phyloP scores from a whole-genome alignment of 2,329 filamentous ascomycete species.

The Incumbomyces lentus region DNA sequence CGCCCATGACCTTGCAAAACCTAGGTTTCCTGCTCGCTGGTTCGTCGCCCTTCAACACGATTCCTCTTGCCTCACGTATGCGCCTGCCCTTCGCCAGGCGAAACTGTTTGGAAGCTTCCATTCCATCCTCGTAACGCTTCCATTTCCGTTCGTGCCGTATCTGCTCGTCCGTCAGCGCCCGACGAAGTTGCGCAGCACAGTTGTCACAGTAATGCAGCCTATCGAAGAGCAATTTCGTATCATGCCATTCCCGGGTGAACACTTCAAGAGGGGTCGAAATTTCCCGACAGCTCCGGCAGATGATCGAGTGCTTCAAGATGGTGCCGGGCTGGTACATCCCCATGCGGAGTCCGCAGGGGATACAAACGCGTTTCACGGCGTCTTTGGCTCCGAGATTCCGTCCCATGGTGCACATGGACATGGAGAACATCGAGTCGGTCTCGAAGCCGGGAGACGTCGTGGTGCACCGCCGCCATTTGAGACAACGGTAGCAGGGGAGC shows the following conservation, averaged over 20 bases:
- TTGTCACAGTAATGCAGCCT: not conserved
- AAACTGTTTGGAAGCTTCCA: not conserved
- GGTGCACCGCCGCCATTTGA: not conserved
- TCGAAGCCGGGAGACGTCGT: not conserved
- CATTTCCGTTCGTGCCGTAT: constrained; percentile 1
- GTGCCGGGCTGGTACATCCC: not conserved
- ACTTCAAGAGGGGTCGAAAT: not conserved
- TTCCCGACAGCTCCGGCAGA: not conserved
- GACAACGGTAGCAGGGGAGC: constrained; percentile 6
- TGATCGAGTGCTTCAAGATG: constrained; percentile 1
- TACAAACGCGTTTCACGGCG: not conserved
- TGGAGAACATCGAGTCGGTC: not conserved
- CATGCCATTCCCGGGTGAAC: not conserved
- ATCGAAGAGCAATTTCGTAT: not conserved
- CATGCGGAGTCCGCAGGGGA: not conserved
- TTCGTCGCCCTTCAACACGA: not conserved
- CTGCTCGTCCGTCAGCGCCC: not conserved
- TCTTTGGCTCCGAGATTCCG: not conserved
- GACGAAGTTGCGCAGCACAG: not conserved
- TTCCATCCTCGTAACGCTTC: constrained; percentile 1
- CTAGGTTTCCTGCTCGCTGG: not conserved
- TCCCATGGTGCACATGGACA: not conserved
- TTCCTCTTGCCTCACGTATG: constrained; percentile 1
- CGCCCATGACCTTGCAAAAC: constrained; percentile 1
- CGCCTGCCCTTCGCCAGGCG: constrained; percentile 1